A percentile compares a stretch with the other conserved stretches of the same genome.
These are phyloP conservation scores for Cercophora sp. DNA, from an alignment of 495 filamentous ascomycete species.

Conservation along the genomic window DNA sequence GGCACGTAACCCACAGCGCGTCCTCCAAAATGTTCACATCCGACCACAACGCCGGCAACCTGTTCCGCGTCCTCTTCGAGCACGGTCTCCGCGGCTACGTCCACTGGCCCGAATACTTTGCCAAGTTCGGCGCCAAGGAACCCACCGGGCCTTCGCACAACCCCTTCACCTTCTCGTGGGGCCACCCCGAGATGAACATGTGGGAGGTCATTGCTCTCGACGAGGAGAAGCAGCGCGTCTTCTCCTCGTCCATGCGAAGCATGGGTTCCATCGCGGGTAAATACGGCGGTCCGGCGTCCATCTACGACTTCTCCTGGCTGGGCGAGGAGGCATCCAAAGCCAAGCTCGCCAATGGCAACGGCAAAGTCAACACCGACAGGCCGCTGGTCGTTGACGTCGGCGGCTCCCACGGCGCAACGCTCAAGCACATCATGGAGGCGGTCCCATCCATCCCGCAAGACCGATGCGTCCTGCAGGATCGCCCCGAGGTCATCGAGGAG, in stretches of 20 bases:
- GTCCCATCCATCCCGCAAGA: constrained; percentile 26
- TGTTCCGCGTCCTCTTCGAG: constrained; percentile 13
- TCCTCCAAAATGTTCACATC: constrained; percentile 16
- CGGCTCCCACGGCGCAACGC: constrained; percentile 39
- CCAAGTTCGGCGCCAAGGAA: constrained; percentile 11
- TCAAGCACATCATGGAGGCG: constrained; percentile 28
- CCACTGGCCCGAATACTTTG: constrained; percentile 17
- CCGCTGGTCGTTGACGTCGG: constrained; percentile 43
- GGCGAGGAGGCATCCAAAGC: constrained; percentile 9
- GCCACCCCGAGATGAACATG: constrained; percentile 11
- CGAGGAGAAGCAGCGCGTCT: constrained; percentile 6
- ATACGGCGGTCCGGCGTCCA: constrained; percentile 9
- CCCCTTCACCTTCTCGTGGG: constrained; percentile 14
- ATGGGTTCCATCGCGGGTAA: constrained; percentile 12
- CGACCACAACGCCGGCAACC: constrained; percentile 14
- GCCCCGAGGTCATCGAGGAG: constrained; percentile 31
- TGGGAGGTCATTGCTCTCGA: constrained; percentile 15
- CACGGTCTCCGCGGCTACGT: constrained; percentile 15
- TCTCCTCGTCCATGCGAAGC: constrained; percentile 10
- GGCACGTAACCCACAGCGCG: constrained; percentile 19
- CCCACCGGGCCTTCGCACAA: constrained; percentile 9
- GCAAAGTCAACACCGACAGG: neutral
- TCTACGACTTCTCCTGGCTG: constrained; percentile 15
- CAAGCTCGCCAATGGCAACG: neutral
- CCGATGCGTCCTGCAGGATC: constrained; percentile 39